Evolutionary conservation across 1,284 basidiomycete species (phyloP).

Genomic region (Schizophyllum amplum): DNA sequence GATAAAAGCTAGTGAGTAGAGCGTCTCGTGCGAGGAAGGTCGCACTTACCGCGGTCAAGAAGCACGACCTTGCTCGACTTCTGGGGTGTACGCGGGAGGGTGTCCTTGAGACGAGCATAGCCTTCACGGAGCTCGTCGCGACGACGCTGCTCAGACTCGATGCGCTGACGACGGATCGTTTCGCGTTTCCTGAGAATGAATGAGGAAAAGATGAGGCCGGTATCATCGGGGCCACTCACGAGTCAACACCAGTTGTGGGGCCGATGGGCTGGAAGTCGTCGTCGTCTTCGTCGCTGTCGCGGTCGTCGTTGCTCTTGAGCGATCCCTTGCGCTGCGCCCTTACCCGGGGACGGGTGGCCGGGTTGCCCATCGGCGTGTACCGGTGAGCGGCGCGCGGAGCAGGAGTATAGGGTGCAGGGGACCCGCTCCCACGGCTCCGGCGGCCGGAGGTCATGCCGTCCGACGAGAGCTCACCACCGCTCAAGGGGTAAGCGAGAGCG

Average conservation of each 20-base stretch:
- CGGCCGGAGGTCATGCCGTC: constrained; percentile 57
- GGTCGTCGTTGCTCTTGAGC: constrained; percentile 43
- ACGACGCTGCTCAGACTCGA: constrained; percentile 80
- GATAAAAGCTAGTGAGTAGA: constrained; percentile 12
- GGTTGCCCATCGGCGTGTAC: constrained; percentile 62
- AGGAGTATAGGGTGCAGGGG: constrained; percentile 48
- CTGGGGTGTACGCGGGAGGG: constrained; percentile 78
- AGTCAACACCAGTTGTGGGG: neutral
- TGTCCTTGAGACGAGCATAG: constrained; percentile 79
- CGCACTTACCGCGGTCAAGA: constrained; percentile 68
- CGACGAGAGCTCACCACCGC: constrained; percentile 60
- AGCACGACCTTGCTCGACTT: constrained; percentile 83
- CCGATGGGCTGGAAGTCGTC: constrained; percentile 52
- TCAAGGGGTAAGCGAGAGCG: constrained; percentile 55
- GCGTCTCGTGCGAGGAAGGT: constrained; percentile 6
- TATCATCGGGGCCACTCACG: constrained; percentile 20
- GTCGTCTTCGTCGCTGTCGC: constrained; percentile 45
- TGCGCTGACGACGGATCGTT: constrained; percentile 79
- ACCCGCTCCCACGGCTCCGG: constrained; percentile 57
- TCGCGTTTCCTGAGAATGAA: constrained; percentile 46
- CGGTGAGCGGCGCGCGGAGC: constrained; percentile 58
- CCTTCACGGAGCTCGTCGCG: constrained; percentile 83
- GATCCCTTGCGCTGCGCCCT: constrained; percentile 7
- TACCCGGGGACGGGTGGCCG: constrained; percentile 41
- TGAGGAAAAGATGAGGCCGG: constrained; percentile 39